A percentile compares a stretch with the other conserved stretches of the same genome.
Conservation (phyloP, 1,139 yeast species). For the Fermentozyma sake region DNA sequence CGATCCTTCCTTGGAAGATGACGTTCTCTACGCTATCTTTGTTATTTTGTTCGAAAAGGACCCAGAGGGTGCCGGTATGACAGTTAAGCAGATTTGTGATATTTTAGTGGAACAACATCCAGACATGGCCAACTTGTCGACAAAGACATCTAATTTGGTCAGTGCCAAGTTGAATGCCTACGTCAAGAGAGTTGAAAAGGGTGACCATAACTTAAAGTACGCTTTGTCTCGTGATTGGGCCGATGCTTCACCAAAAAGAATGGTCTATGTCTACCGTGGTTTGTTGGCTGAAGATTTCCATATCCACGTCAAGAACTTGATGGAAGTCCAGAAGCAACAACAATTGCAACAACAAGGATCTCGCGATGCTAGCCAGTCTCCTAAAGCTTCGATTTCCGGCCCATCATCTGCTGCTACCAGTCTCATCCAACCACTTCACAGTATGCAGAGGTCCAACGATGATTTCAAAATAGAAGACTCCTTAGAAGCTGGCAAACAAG, state of each 20-base stretch:
- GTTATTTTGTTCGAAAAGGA: conserved; percentile 66
- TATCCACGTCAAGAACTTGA: conserved; percentile 58
- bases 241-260: conserved; percentile 79
- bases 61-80: conserved; percentile 69
- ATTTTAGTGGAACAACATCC: conserved; percentile 68
- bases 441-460: conserved; percentile 5
- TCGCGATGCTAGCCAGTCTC: conserved; percentile 15
- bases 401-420: conserved; percentile 4
- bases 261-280: conserved; percentile 84
- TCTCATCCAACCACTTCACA: neutral
- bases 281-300: conserved; percentile 68
- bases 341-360: conserved; percentile 3
- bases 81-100: conserved; percentile 81
- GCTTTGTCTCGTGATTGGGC: conserved; percentile 86
- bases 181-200: conserved; percentile 77
- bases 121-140: conserved; percentile 72
- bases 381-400: conserved; percentile 6
- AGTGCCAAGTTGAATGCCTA: conserved; percentile 80
- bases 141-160: conserved; percentile 77
- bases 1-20: conserved; percentile 65
- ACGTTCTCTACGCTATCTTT: conserved; percentile 70
- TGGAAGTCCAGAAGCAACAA: conserved; percentile 31
- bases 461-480: conserved; percentile 12
- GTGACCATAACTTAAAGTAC: conserved; percentile 65
- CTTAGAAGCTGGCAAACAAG: conserved; percentile 25